Conservation (phyloP, 108 stramenopile species). For the Cyclotella distinguenda region DNA sequence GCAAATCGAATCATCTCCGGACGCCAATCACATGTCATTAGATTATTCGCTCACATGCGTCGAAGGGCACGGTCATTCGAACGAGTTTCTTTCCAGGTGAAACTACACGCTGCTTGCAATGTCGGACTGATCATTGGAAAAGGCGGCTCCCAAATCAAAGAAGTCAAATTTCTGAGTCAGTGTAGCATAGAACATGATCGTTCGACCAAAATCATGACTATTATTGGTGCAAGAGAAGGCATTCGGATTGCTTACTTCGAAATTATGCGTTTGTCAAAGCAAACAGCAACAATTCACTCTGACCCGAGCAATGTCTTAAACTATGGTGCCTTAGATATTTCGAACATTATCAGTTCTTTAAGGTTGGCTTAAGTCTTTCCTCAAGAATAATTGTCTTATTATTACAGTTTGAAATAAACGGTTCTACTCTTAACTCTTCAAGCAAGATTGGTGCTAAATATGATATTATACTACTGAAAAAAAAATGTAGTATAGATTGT, state of each 20-base stretch:
- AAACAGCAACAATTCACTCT: background rate
- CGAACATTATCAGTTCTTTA: no score
- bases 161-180: background rate
- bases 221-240: background rate
- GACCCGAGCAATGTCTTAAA: background rate
- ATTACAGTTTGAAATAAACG: no score
- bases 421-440: no score
- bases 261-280: background rate
- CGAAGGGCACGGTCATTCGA: background rate
- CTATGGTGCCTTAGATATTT: no score
- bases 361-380: no score
- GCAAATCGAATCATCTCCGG: background rate
- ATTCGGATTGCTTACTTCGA: background rate
- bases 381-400: no score
- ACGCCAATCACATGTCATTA: background rate
- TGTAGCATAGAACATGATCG: background rate
- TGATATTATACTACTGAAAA: no score
- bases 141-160: background rate
- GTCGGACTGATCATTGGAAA: slow-evolving; percentile 2
- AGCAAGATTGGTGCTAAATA: no score
- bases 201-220: background rate
- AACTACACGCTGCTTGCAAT: background rate
- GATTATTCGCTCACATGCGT: background rate
- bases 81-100: background rate
- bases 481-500: no score